These are phyloP conservation scores for Hortaea sp. DNA, from an alignment of 2,329 filamentous ascomycete species.

Conservation along the genomic window DNA sequence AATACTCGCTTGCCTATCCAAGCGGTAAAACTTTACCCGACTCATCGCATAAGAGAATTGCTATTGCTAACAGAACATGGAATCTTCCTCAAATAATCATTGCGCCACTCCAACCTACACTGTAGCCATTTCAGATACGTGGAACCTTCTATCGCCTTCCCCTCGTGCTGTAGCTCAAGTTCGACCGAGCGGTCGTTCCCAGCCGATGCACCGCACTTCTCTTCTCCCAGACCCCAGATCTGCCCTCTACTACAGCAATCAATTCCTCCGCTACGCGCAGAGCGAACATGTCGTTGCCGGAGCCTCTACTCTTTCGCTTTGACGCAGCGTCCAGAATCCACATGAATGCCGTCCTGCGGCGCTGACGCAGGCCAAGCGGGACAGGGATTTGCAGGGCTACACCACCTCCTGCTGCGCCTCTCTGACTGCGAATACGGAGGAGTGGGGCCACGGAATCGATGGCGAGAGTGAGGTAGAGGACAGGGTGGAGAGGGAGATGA, in stretches of 20 bases:
- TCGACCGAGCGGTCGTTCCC: slow-evolving; percentile 68
- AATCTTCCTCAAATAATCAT: too few species aligned
- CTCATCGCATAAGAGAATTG: too few species aligned
- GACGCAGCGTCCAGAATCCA: slow-evolving; percentile 85
- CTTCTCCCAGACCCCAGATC: slow-evolving; percentile 75
- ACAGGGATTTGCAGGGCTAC: slow-evolving; percentile 70
- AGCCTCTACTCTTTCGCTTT: slow-evolving; percentile 64
- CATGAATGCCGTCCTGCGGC: slow-evolving; percentile 65
- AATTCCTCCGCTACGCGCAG: slow-evolving; percentile 76
- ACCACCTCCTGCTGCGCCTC: slow-evolving; percentile 78
- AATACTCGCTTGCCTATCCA: too few species aligned
- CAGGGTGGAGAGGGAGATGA: slow-evolving; percentile 78
- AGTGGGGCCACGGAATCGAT: slow-evolving; percentile 90
- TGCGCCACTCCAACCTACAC: too few species aligned
- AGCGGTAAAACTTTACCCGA: too few species aligned
- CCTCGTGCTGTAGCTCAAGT: slow-evolving; percentile 35
- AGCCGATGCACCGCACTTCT: slow-evolving; percentile 68
- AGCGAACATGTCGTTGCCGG: slow-evolving; percentile 62
- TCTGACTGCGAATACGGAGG: slow-evolving; percentile 64
- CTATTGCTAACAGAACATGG: too few species aligned
- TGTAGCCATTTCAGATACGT: too few species aligned
- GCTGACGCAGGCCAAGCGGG: slow-evolving; percentile 64
- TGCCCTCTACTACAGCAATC: slow-evolving; percentile 77
- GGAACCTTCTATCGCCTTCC: slow-evolving; percentile 2
- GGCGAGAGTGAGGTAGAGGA: slow-evolving; percentile 79